Base-by-base conservation (phyloP, 352 stramenopile species). In the Globisporangium viniferum region DNA sequence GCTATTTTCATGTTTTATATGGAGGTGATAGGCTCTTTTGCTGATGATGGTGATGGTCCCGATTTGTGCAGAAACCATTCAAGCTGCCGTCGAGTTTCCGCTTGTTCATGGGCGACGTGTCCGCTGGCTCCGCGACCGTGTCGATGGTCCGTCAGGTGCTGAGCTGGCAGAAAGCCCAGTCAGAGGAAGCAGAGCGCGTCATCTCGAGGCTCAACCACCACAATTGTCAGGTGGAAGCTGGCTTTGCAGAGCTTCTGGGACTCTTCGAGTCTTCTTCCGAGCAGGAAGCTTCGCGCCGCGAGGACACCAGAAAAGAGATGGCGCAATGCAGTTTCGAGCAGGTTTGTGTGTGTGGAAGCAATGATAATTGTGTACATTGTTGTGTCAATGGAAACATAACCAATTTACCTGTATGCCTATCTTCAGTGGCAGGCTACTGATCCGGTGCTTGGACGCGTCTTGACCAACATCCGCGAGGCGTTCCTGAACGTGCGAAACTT, bases 31-130 rank as follows among this genome's bases (percentile, higher is more conserved):
- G 7, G 41, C 44, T 51, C 44, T 51, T 5, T 22, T 51, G 44
- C 41, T 51, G 44, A 10, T 51, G 44, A 10, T 5, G 12, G 3
- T 46, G 39, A 14, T 46, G 39, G 4, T 46, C 12, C 62, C 22
- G 36, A 59, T 2, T 12, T 60, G 6, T 64, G 9, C 67, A 95
- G 87, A 81, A 75, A 72, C 70, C 73, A 4, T 89, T 93, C 60
- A 65, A 54, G 46, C 54, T 95, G 15, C 93, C 95, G 48, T 59
- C 73, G 27, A 79, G 78, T 35, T 84, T 98, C 27, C 78, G 96
- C 63, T 74, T 99, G 64, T 73, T 99, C 49, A 97, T 99, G 86
- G 97, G 96, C 35, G 97, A 99, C 75, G 92, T 99, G 14, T 96
- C 89, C 20, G 96, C 94, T 18, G 97, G 97, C 49, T 98, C 93